Evolutionary conservation across 2,329 filamentous ascomycete species (phyloP).

Genomic region (Alternaria triticimaculans): DNA sequence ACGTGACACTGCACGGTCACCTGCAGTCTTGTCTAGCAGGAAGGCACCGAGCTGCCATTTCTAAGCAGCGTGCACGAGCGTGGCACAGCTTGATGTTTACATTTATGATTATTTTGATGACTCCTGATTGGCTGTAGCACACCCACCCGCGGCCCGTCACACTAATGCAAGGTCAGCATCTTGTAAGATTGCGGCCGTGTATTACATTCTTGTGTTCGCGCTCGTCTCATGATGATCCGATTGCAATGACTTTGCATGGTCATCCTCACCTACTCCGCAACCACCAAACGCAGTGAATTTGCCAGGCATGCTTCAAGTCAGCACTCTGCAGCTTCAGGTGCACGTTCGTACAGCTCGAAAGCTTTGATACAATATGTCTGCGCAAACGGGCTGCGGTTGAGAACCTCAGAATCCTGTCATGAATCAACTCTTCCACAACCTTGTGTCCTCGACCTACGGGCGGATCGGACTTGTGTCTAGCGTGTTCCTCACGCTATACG

Average conservation of each 20-base stretch:
- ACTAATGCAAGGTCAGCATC: background rate
- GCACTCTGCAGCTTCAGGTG: background rate
- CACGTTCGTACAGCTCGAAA: background rate
- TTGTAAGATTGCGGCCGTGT: background rate
- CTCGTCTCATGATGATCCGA: background rate
- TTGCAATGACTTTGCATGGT: background rate
- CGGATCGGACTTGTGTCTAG: background rate
- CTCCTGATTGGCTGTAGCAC: background rate
- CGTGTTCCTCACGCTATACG: background rate
- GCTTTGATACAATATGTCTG: background rate
- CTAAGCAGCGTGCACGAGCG: background rate
- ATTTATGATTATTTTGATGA: background rate
- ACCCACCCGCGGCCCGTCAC: background rate
- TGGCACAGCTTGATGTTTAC: background rate
- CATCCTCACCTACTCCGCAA: background rate
- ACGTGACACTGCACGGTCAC: background rate
- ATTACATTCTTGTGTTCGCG: background rate
- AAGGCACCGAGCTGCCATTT: background rate
- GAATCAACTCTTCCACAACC: background rate
- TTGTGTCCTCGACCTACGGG: background rate
- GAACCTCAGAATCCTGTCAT: background rate
- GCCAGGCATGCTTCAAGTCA: background rate
- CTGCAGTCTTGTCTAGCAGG: background rate
- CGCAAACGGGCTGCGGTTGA: background rate
- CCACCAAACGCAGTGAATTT: background rate